phyloP scores from a whole-genome alignment of 192 early-diverging fungal genomes.

The Piromyces sp. region DNA sequence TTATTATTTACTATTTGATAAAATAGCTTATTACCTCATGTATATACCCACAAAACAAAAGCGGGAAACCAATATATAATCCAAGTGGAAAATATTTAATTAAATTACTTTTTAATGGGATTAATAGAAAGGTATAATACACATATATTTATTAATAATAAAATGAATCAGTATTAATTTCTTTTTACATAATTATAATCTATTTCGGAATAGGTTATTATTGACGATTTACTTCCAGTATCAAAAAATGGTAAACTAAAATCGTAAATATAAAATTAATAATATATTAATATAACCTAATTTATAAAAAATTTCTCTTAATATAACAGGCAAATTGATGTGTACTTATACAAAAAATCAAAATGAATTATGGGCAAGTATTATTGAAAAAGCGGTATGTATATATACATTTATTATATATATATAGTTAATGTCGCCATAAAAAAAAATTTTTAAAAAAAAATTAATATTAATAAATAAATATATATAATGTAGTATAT shows the following conservation, averaged over 20 bases:
- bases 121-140: slow-evolving; percentile 49
- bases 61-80: slow-evolving; percentile 60
- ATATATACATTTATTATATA: too few relatives aligned
- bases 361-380: slow-evolving; percentile 63
- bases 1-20: neutral
- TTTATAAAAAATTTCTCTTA: too few relatives aligned
- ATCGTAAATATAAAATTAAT: neutral
- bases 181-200: too few relatives aligned
- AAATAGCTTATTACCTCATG: slow-evolving; percentile 57
- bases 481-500: slow-evolving; percentile 32
- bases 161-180: too few relatives aligned
- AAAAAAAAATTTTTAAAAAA: neutral
- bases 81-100: slow-evolving; percentile 77
- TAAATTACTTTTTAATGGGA: slow-evolving; percentile 71
- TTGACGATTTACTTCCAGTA: slow-evolving; percentile 77
- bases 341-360: slow-evolving; percentile 68
- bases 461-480: neutral
- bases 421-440: too few relatives aligned
- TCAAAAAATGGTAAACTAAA: slow-evolving; percentile 27
- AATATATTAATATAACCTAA: too few relatives aligned
- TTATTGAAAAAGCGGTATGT: slow-evolving; percentile 75
- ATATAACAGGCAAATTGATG: slow-evolving; percentile 31
- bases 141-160: slow-evolving; percentile 4
- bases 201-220: slow-evolving; percentile 39
- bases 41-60: slow-evolving; percentile 65